These are phyloP conservation scores for Trichosanthes cucumerina DNA, from an alignment of 306 rosid species.

Conservation along the genomic window DNA sequence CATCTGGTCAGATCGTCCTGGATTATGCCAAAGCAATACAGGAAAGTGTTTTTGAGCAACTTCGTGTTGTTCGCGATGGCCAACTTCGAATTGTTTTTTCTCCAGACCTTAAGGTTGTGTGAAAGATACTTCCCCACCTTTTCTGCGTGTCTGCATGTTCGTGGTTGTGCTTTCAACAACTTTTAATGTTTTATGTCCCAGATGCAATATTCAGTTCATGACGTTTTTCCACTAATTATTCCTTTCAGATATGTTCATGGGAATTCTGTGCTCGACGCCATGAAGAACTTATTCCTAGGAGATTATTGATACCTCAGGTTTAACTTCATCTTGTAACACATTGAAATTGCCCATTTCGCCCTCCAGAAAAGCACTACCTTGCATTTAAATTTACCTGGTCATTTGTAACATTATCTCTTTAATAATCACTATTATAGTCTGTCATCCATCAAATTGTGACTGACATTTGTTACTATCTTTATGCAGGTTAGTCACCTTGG, in stretches of 20 bases:
- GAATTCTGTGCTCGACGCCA: constrained; percentile 98
- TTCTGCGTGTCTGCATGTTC: not conserved
- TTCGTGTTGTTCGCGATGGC: constrained; percentile 98
- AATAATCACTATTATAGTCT: not conserved
- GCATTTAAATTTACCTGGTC: not conserved
- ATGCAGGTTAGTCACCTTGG: constrained; percentile 92
- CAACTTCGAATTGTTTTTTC: constrained; percentile 94
- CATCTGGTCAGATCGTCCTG: constrained; percentile 93
- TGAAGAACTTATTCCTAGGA: constrained; percentile 94
- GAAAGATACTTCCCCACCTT: not conserved
- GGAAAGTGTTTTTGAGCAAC: constrained; percentile 97
- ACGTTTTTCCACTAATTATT: not conserved
- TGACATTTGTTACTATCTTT: not conserved
- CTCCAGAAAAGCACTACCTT: not conserved
- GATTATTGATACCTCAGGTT: constrained; percentile 96
- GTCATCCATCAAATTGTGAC: not conserved
- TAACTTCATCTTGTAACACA: not conserved
- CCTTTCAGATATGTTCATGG: constrained; percentile 87
- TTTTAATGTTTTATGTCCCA: not conserved
- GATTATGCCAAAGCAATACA: constrained; percentile 96
- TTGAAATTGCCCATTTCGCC: not conserved
- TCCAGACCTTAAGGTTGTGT: constrained; percentile 71
- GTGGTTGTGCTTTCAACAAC: constrained; percentile 1
- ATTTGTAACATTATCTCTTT: not conserved
- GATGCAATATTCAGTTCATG: constrained; percentile 2